A percentile compares a stretch with the other conserved stretches of the same genome.
Evolutionary conservation across 495 filamentous ascomycete genomes (phyloP).

Genomic region (Hypoxylon perforatum): DNA sequence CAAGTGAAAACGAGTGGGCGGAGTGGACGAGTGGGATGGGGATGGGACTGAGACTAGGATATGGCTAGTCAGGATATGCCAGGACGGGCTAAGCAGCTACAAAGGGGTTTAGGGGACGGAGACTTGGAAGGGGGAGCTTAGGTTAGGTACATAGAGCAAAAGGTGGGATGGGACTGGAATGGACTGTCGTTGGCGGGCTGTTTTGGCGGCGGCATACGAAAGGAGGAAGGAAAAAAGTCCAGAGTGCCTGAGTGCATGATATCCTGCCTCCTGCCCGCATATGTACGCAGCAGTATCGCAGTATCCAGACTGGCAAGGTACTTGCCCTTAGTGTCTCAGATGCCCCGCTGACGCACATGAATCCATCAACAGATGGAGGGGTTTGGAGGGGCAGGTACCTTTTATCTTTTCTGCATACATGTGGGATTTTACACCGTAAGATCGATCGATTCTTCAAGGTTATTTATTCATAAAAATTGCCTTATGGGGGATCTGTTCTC

Average conservation of each 20-base stretch:
- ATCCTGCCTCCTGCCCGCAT: slow-evolving; percentile 10
- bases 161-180: neutral
- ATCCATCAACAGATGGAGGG: slow-evolving; percentile 26
- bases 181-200: neutral
- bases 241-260: slow-evolving; percentile 34
- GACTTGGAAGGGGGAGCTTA: too few species aligned
- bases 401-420: neutral
- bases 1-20: too few species aligned
- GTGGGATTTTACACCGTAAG: slow-evolving; percentile 18
- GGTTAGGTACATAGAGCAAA: too few species aligned
- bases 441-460: slow-evolving; percentile 15
- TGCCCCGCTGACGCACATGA: slow-evolving; percentile 33
- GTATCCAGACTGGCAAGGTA: too few species aligned
- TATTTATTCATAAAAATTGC: neutral
- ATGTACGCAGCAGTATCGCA: slow-evolving; percentile 5
- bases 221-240: slow-evolving; percentile 30
- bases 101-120: too few species aligned
- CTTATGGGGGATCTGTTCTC: too few species aligned
- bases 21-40: too few species aligned
- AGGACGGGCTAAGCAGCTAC: too few species aligned
- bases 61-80: too few species aligned
- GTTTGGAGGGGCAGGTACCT: slow-evolving; percentile 1
- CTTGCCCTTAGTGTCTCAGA: slow-evolving; percentile 28
- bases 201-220: neutral
- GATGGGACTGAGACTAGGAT: neutral